Conservation (phyloP, 2,329 filamentous ascomycete genomes). For the Thermoascus crustaceus region DNA sequence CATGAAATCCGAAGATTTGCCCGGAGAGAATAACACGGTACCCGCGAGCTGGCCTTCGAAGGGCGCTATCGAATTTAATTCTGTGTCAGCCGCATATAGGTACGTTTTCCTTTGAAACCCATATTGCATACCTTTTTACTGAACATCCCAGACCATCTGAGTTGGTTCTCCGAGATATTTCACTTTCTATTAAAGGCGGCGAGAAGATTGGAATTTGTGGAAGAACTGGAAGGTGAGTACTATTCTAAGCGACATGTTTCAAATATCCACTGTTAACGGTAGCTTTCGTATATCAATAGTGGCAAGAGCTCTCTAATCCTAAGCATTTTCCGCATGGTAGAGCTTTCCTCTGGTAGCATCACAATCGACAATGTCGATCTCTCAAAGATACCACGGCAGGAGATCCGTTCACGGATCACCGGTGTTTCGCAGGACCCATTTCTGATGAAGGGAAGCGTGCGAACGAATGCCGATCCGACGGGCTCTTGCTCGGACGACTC, state of each 20-base stretch:
- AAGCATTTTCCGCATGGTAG: conserved; percentile 36
- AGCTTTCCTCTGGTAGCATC: conserved; percentile 32
- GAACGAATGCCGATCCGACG: conserved; percentile 34
- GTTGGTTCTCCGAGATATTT: conserved; percentile 39
- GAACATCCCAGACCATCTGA: conserved; percentile 15
- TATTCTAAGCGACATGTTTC: too few species aligned
- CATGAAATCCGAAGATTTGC: conserved; percentile 37
- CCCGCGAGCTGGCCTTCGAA: conserved; percentile 37
- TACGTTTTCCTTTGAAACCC: conserved; percentile 11
- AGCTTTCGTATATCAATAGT: conserved; percentile 14
- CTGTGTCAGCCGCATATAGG: conserved; percentile 40
- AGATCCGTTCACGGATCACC: conserved; percentile 35
- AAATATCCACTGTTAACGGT: not conserved
- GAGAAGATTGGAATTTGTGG: conserved; percentile 37
- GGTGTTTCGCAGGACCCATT: conserved; percentile 38
- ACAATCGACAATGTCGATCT: conserved; percentile 37
- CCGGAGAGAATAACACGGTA: conserved; percentile 31
- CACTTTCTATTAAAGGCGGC: conserved; percentile 35
- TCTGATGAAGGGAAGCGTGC: conserved; percentile 33
- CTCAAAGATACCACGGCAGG: conserved; percentile 28
- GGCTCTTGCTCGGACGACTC: conserved; percentile 21
- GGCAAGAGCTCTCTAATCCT: conserved; percentile 38
- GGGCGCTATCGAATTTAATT: conserved; percentile 37
- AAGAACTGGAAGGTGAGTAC: conserved; percentile 22
- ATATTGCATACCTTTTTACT: not conserved